Conservation (phyloP, 352 stramenopile species). For the Globisporangium spiculum region DNA sequence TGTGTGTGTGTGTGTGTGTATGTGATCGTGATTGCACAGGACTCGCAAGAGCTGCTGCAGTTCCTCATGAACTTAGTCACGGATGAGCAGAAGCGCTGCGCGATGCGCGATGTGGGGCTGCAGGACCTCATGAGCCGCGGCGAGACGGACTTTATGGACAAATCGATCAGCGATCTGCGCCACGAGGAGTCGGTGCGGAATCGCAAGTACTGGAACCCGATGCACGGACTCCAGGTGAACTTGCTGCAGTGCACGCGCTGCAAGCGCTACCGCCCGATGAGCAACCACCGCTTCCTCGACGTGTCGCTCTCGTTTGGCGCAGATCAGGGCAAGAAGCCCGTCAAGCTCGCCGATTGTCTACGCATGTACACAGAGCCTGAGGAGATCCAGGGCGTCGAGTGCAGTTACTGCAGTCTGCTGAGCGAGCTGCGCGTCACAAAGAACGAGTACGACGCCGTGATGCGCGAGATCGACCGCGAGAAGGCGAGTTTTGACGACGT, state of each 20-base stretch:
- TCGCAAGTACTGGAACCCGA: conserved; percentile 66
- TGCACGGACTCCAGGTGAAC: conserved; percentile 79
- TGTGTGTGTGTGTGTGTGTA: not conserved
- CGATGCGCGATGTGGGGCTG: conserved; percentile 50
- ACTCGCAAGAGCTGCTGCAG: conserved; percentile 84
- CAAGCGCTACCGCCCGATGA: conserved; percentile 59
- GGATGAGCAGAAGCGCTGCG: conserved; percentile 53
- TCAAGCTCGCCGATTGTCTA: conserved; percentile 55
- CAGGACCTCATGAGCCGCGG: conserved; percentile 36
- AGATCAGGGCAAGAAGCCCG: conserved; percentile 25
- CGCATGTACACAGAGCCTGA: conserved; percentile 64
- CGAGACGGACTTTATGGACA: conserved; percentile 18
- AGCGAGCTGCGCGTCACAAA: conserved; percentile 46
- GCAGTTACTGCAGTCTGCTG: conserved; percentile 61
- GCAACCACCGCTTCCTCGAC: conserved; percentile 74
- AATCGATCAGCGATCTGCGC: conserved; percentile 70
- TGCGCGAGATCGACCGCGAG: conserved; percentile 15
- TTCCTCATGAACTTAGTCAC: conserved; percentile 84
- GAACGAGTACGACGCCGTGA: conserved; percentile 23
- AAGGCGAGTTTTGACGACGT: conserved; percentile 27
- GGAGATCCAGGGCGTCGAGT: conserved; percentile 73
- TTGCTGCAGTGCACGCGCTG: conserved; percentile 74
- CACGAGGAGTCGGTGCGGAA: conserved; percentile 59
- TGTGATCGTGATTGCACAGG: conserved; percentile 13
- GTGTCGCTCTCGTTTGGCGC: conserved; percentile 70